These are phyloP conservation scores for thale cress (Arabidopsis thaliana) DNA, from an alignment of 345 rosid species.

Conservation along the genomic window TAIR10.1 NC_003071.7:19390001-19390500, in stretches of 20 bases:
- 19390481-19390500: too few relatives aligned
- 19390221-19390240: neutral
- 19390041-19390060: neutral
- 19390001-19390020: constrained; percentile 54
- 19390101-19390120: neutral
- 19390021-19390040: neutral
- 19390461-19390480: too few relatives aligned
- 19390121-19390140: neutral
- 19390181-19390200: neutral
- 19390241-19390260: neutral
- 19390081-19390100: neutral
- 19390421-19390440: too few relatives aligned
- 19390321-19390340: too few relatives aligned
- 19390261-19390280: neutral
- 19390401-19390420: too few relatives aligned
- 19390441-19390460: too few relatives aligned
- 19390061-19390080: constrained; percentile 8
- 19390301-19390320: neutral
- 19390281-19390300: neutral
- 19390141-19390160: neutral
- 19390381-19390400: too few relatives aligned
- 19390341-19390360: too few relatives aligned
- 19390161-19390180: neutral
- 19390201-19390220: neutral
- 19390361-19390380: too few relatives aligned